Base-by-base conservation (phyloP, 1,284 basidiomycete genomes). In the Heterobasidion occidentale region DNA sequence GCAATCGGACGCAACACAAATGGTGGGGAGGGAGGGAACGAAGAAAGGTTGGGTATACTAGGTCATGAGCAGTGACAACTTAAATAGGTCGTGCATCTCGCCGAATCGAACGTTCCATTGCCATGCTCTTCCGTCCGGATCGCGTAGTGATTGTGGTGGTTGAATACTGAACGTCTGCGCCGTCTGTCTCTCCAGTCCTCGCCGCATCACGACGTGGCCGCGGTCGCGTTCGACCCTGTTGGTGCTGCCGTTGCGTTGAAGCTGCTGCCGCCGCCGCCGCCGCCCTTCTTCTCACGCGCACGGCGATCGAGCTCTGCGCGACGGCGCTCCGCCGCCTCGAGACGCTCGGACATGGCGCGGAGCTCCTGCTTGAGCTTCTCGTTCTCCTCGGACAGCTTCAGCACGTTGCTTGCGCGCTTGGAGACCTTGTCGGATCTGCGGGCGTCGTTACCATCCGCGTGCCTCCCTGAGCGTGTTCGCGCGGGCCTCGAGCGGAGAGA, bases 321-420 rank as follows among this genome's bases (percentile, higher is more conserved):
- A 62, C 76, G 78, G 58, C 80, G 76, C 70, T 90, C 87, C 33
- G 84, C 86, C 38, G 83, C 83, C 69, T 88, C 85, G 60, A 90
- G 72, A 62, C 88, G 74, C 61, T 84, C 86, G 20, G 79, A 78
- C 85, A 90, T 86, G 53, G 83, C 86, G 65, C 77, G 80, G 64
- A 90, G 75, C 69, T 89, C 82, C 51, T 78, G 83, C 68, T 85
- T 83, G 60, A 90, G 73, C 68, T 84, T 86, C 67, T 88, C 85
- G 69, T 90, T 86, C 74, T 90, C 88, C 70, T 86, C 76, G 15
- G 84, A 77, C 36, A 90, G 74, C 65, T 84, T 87, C 65, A 88
- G 66, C 58, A 90, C 85, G 67, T 86, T 90, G 64, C 84, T 86
- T 42, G 81, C 83, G 60, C 88, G 81, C 70, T 89, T 90, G 67